A percentile compares a stretch with the other conserved stretches of the same genome.
Conservation (phyloP, 257 asterid species). For the Solanum gandarillasii region DNA sequence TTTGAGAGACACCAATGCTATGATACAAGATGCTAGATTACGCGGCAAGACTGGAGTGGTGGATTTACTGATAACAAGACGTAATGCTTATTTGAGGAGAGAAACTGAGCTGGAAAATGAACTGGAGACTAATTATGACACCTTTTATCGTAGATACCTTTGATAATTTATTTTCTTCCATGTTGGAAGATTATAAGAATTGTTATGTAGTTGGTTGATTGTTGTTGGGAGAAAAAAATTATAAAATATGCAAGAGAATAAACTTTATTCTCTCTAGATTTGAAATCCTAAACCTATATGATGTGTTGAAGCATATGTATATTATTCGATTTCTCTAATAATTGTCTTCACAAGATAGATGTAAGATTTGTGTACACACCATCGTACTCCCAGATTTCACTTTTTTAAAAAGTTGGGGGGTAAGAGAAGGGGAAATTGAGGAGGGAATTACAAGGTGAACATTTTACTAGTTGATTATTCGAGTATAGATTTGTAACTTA, state of each 20-base stretch:
- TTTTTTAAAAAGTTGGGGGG: rapidly evolving
- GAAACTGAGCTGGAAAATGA: not conserved
- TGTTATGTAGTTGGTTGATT: not conserved
- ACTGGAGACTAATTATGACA: not conserved
- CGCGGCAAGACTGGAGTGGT: not conserved
- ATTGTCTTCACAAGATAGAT: too few species aligned
- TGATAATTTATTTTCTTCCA: not conserved
- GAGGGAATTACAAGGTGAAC: too few species aligned
- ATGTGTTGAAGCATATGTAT: not conserved
- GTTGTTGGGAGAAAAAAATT: not conserved
- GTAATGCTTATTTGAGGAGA: not conserved
- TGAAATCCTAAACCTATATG: not conserved
- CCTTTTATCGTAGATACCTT: not conserved
- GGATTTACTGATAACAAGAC: not conserved
- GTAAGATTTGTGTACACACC: too few species aligned
- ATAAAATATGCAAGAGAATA: not conserved
- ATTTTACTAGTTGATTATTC: too few species aligned
- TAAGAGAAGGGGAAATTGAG: too few species aligned
- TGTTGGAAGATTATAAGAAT: not conserved
- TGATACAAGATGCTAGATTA: not conserved
- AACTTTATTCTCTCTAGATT: not conserved
- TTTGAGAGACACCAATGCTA: not conserved
- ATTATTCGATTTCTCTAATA: not conserved
- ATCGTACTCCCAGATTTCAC: too few species aligned
- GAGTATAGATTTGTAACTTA: too few species aligned